phyloP scores from a whole-genome alignment of 148 eudicot species.

The Tetragonia tetragonoides region DNA sequence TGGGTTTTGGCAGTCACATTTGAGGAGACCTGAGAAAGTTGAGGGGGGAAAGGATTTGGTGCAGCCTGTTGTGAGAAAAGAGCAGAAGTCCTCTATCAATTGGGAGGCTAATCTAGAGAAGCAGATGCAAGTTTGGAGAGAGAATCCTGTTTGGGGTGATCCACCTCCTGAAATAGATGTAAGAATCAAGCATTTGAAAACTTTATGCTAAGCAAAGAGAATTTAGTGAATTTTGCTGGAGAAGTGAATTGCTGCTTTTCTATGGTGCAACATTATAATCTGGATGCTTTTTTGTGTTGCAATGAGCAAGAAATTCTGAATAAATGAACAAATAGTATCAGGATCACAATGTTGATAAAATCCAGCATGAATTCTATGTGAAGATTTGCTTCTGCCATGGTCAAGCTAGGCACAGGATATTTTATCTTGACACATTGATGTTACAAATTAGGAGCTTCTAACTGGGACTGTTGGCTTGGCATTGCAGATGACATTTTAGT shows the following conservation, averaged over 20 bases:
- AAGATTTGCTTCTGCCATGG: not conserved
- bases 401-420: not conserved
- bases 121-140: conserved; percentile 84
- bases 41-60: conserved; percentile 21
- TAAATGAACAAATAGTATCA: not conserved
- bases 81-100: conserved; percentile 34
- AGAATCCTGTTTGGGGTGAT: conserved; percentile 74
- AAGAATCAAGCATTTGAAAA: conserved; percentile 7
- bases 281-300: not conserved
- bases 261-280: not conserved
- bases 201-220: not conserved
- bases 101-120: conserved; percentile 55
- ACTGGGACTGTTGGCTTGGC: not conserved
- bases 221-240: not conserved
- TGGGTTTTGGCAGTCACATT: conserved; percentile 45
- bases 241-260: not conserved
- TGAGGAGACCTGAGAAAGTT: conserved; percentile 31
- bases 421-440: not conserved
- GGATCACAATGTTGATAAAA: not conserved
- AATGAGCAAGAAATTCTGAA: not conserved
- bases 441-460: not conserved
- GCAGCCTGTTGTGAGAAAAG: conserved; percentile 29
- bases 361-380: not conserved
- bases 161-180: conserved; percentile 66
- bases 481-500: not conserved